Evolutionary conservation across 495 filamentous ascomycete species (phyloP), one percentile per base, ranked within the genome.

Genomic region (Chaetomium fimeti): DNA sequence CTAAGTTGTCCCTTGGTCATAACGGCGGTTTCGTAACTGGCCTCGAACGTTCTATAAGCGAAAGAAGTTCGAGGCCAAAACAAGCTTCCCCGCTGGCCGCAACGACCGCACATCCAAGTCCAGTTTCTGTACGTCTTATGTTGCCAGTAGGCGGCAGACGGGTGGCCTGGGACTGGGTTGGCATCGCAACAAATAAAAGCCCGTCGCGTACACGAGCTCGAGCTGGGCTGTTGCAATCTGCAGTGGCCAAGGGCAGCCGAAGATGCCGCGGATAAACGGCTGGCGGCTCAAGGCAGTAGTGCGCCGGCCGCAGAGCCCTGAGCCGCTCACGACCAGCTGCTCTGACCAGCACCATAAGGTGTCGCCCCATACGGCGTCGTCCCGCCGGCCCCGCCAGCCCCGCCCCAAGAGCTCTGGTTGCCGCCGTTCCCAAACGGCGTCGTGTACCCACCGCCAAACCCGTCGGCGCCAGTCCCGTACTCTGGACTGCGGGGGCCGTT

Each of bases 371-470:
- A 80, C 0, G 90, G 89, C 9, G 91, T 93, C 8, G 88, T 85
- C 9, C 86, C 88, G 54, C 88, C 89, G 1, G 83, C 84, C 49
- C 86, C 88, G 32, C 32, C 32, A 13, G 85, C 85, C 87, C 89
- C 40, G 18, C 86, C 85, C 87, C 89, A 92, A 5, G 83, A 79
- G 68, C 85, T 88, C 51, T 82, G 77, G 58, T 79, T 80, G 15
- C 82, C 85, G 15, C 43, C 84, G 59, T 84, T 85, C 6, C 81
- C 84, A 71, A 89, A 93, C 8, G 90, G 87, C 18, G 91, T 93
- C n/a, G 88, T 86, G 64, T 87, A 91, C 5, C 90, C 91, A 27
- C 77, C 91, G 28, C 77, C 78, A 60, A 79, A 77, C 20, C 81
- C 79, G 15, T 80, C 84, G 13, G 75, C 75, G 28, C 80, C 80